A percentile compares a stretch with the other conserved stretches of the same genome.
These are phyloP conservation scores for Scedosporium dehoogii DNA, from an alignment of 2,329 filamentous ascomycete genomes.

Conservation along the genomic window DNA sequence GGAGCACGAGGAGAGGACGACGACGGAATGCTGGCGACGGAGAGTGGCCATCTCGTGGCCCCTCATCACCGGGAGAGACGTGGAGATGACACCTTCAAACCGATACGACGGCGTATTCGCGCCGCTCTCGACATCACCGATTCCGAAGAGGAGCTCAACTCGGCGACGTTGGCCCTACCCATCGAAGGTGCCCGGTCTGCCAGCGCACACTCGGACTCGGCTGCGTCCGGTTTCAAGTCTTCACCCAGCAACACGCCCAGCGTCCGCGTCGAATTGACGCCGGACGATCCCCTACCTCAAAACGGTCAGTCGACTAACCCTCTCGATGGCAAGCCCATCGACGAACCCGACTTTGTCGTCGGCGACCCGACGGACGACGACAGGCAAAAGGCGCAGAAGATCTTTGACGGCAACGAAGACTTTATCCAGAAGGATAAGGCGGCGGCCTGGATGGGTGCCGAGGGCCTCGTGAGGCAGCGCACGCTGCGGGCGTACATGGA, in stretches of 20 bases:
- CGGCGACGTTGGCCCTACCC: slow-evolving; percentile 30
- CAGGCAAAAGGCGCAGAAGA: slow-evolving; percentile 64
- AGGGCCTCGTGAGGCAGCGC: slow-evolving; percentile 47
- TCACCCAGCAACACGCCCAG: slow-evolving; percentile 28
- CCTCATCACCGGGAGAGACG: background rate
- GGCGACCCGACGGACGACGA: slow-evolving; percentile 59
- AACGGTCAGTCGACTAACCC: slow-evolving; percentile 20
- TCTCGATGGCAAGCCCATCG: slow-evolving; percentile 33
- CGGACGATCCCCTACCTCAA: slow-evolving; percentile 28
- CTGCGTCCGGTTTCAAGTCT: slow-evolving; percentile 29
- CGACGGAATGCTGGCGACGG: background rate
- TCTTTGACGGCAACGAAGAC: slow-evolving; percentile 77
- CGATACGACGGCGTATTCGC: slow-evolving; percentile 12
- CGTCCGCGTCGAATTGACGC: slow-evolving; percentile 29
- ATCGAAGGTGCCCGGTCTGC: slow-evolving; percentile 28
- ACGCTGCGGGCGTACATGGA: slow-evolving; percentile 76
- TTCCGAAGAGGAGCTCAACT: slow-evolving; percentile 23
- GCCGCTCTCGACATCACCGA: slow-evolving; percentile 16
- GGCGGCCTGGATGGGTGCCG: slow-evolving; percentile 81
- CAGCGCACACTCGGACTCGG: slow-evolving; percentile 24
- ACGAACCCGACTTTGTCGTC: slow-evolving; percentile 48
- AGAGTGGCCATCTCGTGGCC: background rate
- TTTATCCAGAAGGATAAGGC: slow-evolving; percentile 71
- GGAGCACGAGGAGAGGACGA: background rate
- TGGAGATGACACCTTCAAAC: slow-evolving; percentile 18